Base-by-base conservation (phyloP, 495 filamentous ascomycete genomes). In the Opeltia flavorubescens region DNA sequence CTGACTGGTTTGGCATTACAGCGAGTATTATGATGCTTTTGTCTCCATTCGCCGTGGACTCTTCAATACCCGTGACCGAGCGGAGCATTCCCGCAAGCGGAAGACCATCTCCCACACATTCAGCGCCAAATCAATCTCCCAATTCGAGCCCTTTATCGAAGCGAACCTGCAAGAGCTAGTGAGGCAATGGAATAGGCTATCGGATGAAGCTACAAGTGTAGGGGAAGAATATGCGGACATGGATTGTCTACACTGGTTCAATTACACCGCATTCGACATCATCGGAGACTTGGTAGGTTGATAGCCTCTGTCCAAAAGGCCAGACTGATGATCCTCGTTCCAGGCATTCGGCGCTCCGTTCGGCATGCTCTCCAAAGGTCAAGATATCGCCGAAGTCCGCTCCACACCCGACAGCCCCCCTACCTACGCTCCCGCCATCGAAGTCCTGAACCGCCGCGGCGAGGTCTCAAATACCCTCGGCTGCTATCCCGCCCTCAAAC, bases 111-210 rank as follows among this genome's bases (percentile, higher is more conserved):
- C 85, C 1, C 85, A 93, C 61, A 89, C 84, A 15, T 95, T 95
- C 68, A 81, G 78, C 15, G 74, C 81, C 52, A 94, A 91, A 66
- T 79, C 73, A 17, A 73, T 95, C 51, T 68, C 71, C 50, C 80
- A 94, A 59, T 94, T 95, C 58, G 88, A 95, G 65, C 84, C 84
- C 47, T 95, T 89, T 64, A 89, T 94, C 59, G 74, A 83, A 57
- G 63, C 67, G 59, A 95, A 94, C 60, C 71, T 93, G 36, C 77
- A 83, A 55, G 62, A 75, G 23, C 81, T 94, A 41, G 81, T 83
- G 11, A 67, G 66, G 48, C 80, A 86, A 59, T 86, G 83, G 81
- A 81, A 83, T 56, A 61, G 62, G 15, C 55, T 86, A 2, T 55
- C 64, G 11, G 53, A 66, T 2, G 56, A 61, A 1, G 43, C 48